Evolutionary conservation across 768 basidiomycete species (phyloP).

Genomic region (Clitopilus passeckerianus): DNA sequence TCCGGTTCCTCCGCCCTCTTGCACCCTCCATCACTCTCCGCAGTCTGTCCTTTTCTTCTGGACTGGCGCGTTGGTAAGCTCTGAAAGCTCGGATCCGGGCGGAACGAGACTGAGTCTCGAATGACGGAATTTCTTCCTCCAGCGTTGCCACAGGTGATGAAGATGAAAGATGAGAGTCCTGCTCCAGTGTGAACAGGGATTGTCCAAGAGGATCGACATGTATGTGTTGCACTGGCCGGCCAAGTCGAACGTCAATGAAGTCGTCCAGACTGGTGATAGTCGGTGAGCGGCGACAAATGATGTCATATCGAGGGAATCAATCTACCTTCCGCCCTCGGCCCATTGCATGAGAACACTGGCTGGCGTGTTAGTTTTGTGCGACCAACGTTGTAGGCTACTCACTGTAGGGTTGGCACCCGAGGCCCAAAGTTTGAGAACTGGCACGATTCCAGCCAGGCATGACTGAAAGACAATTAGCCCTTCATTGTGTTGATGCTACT

Average conservation of each 20-base stretch:
- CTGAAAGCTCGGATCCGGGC: conserved; percentile 76
- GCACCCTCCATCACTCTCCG: conserved; percentile 43
- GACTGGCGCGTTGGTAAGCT: conserved; percentile 58
- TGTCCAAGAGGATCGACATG: conserved; percentile 34
- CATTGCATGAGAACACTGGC: conserved; percentile 85
- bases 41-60: conserved; percentile 59
- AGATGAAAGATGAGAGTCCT: conserved; percentile 14
- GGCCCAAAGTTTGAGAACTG: conserved; percentile 90
- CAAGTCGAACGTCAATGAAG: conserved; percentile 76
- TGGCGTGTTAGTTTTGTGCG: neutral
- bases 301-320: neutral
- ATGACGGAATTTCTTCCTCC: neutral
- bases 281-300: neutral
- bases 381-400: conserved; percentile 20
- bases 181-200: conserved; percentile 13
- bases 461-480: conserved; percentile 28
- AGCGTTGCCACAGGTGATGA: conserved; percentile 9
- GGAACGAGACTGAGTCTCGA: conserved; percentile 49
- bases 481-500: neutral
- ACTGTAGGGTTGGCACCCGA: conserved; percentile 85
- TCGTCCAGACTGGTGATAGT: conserved; percentile 59
- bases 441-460: conserved; percentile 85
- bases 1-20: conserved; percentile 17
- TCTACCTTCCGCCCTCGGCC: conserved; percentile 78
- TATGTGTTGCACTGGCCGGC: conserved; percentile 49